Evolutionary conservation across 2,329 filamentous ascomycete genomes (phyloP).

Genomic region (Knoxdaviesia proteae): DNA sequence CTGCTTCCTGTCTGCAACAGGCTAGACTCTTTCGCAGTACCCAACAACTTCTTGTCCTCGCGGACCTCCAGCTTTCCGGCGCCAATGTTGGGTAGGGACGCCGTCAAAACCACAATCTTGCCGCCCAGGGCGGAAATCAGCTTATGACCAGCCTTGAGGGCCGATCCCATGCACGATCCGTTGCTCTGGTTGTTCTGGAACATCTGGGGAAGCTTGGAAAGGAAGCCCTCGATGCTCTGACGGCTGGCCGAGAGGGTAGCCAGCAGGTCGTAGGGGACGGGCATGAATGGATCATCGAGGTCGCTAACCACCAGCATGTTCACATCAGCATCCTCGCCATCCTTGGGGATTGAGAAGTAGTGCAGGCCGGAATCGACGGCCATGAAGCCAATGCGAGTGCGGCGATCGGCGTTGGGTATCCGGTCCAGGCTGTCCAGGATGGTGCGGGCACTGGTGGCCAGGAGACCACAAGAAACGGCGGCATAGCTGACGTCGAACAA

Average conservation of each 20-base stretch:
- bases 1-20: constrained; percentile 82
- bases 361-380: constrained; percentile 87
- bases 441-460: constrained; percentile 80
- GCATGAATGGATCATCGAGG: constrained; percentile 87
- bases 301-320: constrained; percentile 90
- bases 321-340: constrained; percentile 69
- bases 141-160: constrained; percentile 81
- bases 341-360: constrained; percentile 87
- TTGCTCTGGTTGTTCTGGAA: constrained; percentile 85
- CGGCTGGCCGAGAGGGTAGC: constrained; percentile 78
- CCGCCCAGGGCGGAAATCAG: constrained; percentile 85
- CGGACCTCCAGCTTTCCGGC: constrained; percentile 79
- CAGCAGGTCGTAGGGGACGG: constrained; percentile 76
- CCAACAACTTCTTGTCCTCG: constrained; percentile 88
- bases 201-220: constrained; percentile 84
- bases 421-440: constrained; percentile 88
- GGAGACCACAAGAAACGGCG: constrained; percentile 69
- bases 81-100: constrained; percentile 76
- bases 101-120: constrained; percentile 81
- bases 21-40: constrained; percentile 75
- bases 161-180: constrained; percentile 86
- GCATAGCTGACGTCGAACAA: constrained; percentile 86
- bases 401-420: constrained; percentile 92
- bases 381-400: constrained; percentile 84
- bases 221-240: constrained; percentile 76